phyloP scores from a whole-genome alignment of 2,329 filamentous ascomycete genomes.

The Trichoderma sp. region DNA sequence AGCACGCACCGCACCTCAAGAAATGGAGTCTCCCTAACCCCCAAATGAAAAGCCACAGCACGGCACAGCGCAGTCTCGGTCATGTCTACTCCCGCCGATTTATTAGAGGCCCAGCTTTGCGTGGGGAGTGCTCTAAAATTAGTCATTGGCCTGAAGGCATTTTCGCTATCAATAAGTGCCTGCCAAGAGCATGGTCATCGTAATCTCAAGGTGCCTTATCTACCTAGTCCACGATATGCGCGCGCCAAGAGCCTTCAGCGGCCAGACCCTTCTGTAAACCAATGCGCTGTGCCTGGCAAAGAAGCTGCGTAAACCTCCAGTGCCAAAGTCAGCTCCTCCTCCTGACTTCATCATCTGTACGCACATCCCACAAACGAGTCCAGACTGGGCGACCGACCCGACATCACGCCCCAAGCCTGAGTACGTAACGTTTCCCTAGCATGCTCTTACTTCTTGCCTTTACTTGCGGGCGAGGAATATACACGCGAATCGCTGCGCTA shows the following conservation, averaged over 20 bases:
- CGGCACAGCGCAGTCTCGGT: not conserved
- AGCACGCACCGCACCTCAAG: not conserved
- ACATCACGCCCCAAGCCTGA: not conserved
- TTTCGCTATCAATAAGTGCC: not conserved
- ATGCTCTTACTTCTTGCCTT: not conserved
- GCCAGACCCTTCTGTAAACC: not conserved
- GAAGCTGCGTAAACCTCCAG: not conserved
- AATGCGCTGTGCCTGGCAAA: not conserved
- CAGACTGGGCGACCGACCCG: constrained; percentile 7
- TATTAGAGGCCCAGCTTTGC: not conserved
- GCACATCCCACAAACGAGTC: not conserved
- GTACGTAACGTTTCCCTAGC: not conserved
- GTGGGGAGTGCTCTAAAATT: not conserved
- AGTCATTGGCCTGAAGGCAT: not conserved
- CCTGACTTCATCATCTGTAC: constrained; percentile 10
- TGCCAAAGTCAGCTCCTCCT: not conserved
- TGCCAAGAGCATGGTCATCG: not conserved
- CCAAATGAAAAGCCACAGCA: not conserved
- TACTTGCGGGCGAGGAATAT: not conserved
- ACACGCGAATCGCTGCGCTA: constrained; percentile 1
- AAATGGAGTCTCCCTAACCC: not conserved
- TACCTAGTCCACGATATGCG: not conserved
- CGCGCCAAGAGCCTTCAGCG: not conserved
- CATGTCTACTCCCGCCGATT: not conserved
- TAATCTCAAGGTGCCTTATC: not conserved